These are phyloP conservation scores for Pichia exigua DNA, from an alignment of 805 yeast genomes.

Conservation along the genomic window DNA sequence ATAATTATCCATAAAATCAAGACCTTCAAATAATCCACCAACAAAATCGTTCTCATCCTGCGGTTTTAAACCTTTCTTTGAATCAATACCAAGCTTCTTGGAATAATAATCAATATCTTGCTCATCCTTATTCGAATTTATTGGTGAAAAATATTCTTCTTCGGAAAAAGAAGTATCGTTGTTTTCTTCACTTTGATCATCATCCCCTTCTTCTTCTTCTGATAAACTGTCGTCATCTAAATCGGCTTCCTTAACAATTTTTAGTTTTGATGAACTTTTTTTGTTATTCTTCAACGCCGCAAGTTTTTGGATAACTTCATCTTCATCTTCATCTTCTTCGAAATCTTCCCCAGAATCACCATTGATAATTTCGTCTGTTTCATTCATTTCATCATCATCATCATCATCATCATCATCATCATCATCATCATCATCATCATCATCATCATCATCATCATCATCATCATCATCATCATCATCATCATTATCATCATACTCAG, in stretches of 20 bases:
- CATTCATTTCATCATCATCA: slow-evolving; percentile 8
- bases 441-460: slow-evolving; percentile 4
- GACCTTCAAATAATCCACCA: slow-evolving; percentile 74
- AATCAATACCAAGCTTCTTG: slow-evolving; percentile 62
- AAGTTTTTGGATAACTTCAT: slow-evolving; percentile 10
- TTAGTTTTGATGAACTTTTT: slow-evolving; percentile 13
- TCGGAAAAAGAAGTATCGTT: slow-evolving; percentile 8
- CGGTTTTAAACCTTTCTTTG: slow-evolving; percentile 44
- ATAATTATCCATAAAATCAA: slow-evolving; percentile 34
- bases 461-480: slow-evolving; percentile 8
- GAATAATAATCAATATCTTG: slow-evolving; percentile 79
- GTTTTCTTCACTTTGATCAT: neutral
- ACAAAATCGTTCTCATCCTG: slow-evolving; percentile 64
- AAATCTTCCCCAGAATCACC: slow-evolving; percentile 13
- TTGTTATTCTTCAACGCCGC: slow-evolving; percentile 9
- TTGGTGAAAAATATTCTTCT: slow-evolving; percentile 12
- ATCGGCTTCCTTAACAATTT: slow-evolving; percentile 19
- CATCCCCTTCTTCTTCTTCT: slow-evolving; percentile 2
- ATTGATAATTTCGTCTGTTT: slow-evolving; percentile 19
- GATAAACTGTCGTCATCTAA: slow-evolving; percentile 12
- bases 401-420: too few relatives aligned
- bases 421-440: slow-evolving; percentile 4
- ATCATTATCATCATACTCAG: too few relatives aligned
- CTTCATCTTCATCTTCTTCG: slow-evolving; percentile 8
- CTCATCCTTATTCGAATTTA: slow-evolving; percentile 39